Conservation (phyloP, 169 alveolate species). For the Babesia divergens region DNA sequence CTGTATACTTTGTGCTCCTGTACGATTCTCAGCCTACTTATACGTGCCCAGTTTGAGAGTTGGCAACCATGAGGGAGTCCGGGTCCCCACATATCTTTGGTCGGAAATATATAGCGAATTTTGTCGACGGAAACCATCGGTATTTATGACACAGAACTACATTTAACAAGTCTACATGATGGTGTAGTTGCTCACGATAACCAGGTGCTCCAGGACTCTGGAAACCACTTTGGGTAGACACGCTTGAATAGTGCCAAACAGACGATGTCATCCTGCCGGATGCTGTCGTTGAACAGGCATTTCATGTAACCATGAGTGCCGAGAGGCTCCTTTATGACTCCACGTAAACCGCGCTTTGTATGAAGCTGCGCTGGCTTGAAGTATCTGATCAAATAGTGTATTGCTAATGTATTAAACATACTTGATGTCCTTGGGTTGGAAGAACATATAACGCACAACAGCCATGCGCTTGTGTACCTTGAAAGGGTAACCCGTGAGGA, state of each 20-base stretch:
- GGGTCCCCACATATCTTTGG: too few species aligned
- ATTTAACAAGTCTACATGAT: neutral
- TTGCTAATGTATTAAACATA: constrained; percentile 50
- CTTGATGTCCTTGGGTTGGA: constrained; percentile 93
- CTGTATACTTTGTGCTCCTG: too few species aligned
- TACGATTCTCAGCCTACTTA: too few species aligned
- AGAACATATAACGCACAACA: constrained; percentile 96
- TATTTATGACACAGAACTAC: too few species aligned
- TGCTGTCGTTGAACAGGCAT: constrained; percentile 91
- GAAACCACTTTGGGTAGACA: constrained; percentile 89
- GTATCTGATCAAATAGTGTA: constrained; percentile 55
- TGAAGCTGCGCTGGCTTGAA: constrained; percentile 96
- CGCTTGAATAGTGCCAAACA: constrained; percentile 90
- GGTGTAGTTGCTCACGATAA: neutral
- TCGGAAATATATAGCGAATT: too few species aligned
- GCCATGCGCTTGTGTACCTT: constrained; percentile 93
- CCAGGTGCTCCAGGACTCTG: constrained; percentile 73
- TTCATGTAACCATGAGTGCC: constrained; percentile 99
- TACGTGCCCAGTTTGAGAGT: too few species aligned
- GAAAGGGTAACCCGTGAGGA: constrained; percentile 95
- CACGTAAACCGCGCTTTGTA: constrained; percentile 96
- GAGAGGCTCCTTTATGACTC: constrained; percentile 93
- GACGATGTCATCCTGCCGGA: constrained; percentile 94
- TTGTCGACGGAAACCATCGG: too few species aligned
- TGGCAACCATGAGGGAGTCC: too few species aligned